Percentiles rank a stretch among this genome's conserved stretches.
These are phyloP conservation scores for Rhodotorula paludigena DNA, from an alignment of 768 basidiomycete genomes.

Conservation along the genomic window DNA sequence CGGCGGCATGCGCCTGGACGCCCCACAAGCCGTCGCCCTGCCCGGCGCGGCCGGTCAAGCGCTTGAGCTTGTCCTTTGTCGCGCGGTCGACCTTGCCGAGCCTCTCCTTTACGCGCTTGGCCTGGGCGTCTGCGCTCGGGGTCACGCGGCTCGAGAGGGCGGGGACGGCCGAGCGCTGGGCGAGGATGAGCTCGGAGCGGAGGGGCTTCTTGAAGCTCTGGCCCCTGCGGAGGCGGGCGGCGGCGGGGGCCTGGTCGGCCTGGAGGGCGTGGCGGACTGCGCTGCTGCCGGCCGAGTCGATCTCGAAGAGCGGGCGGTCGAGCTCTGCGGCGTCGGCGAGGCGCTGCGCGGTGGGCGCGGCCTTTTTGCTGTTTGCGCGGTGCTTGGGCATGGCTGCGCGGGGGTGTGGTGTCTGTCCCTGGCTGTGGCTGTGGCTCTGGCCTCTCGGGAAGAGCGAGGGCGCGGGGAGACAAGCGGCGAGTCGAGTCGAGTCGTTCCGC, in stretches of 20 bases:
- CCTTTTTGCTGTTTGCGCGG: conserved; percentile 33
- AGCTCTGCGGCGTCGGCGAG: not conserved
- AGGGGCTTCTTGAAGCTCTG: conserved; percentile 37
- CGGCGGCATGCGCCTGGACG: conserved; percentile 12
- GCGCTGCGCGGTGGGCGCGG: conserved; percentile 5
- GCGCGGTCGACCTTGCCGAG: conserved; percentile 30
- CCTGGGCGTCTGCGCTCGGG: conserved; percentile 18
- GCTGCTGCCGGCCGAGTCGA: conserved; percentile 28
- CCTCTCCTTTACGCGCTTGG: conserved; percentile 26
- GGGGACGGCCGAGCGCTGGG: conserved; percentile 34
- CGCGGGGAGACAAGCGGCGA: not conserved
- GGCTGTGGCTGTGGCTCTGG: not conserved
- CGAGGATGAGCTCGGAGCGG: conserved; percentile 39
- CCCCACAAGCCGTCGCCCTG: conserved; percentile 39
- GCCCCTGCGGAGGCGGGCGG: conserved; percentile 24
- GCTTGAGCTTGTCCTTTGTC: conserved; percentile 39
- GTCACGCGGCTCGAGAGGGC: conserved; percentile 18
- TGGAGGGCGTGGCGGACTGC: conserved; percentile 27
- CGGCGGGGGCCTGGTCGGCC: conserved; percentile 21
- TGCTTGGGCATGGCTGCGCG: conserved; percentile 16
- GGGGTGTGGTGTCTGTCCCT: no score
- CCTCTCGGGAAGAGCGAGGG: not conserved
- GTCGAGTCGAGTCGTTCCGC: no score
- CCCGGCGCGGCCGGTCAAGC: conserved; percentile 31
- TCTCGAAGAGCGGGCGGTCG: conserved; percentile 30